These are phyloP conservation scores for Citrullus colocynthis DNA, from an alignment of 306 rosid genomes.

Conservation along the genomic window DNA sequence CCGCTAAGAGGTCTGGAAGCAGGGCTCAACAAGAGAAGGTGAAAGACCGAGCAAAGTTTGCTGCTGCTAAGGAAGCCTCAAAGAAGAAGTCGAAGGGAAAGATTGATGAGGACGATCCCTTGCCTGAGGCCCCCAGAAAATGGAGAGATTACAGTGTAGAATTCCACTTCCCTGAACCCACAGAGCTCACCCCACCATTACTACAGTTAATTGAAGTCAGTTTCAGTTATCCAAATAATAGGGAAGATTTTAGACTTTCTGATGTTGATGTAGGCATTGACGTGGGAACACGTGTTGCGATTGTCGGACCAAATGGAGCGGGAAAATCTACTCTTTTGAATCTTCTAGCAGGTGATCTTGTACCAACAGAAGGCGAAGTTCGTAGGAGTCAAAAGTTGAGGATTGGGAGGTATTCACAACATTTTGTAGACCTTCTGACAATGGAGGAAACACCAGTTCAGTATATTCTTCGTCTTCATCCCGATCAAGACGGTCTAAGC, in stretches of 20 bases:
- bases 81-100: constrained; percentile 38
- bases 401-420: constrained; percentile 56
- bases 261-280: constrained; percentile 51
- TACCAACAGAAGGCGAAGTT: constrained; percentile 48
- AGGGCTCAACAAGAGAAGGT: constrained; percentile 63
- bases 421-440: constrained; percentile 54
- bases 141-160: constrained; percentile 57
- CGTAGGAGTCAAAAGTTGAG: constrained; percentile 61
- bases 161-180: constrained; percentile 64
- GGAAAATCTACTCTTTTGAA: constrained; percentile 52
- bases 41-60: constrained; percentile 51
- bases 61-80: constrained; percentile 46
- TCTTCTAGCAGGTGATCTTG: constrained; percentile 60
- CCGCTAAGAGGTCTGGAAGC: constrained; percentile 51
- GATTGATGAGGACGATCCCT: constrained; percentile 34
- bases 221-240: constrained; percentile 53
- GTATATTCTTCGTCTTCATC: constrained; percentile 44
- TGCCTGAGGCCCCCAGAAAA: constrained; percentile 40
- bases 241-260: constrained; percentile 46
- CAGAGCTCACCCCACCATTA: constrained; percentile 65
- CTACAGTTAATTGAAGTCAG: constrained; percentile 57
- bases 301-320: constrained; percentile 58
- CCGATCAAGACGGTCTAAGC: constrained; percentile 60
- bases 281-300: constrained; percentile 53
- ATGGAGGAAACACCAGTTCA: constrained; percentile 33